phyloP scores from a whole-genome alignment of 2,329 filamentous ascomycete genomes.

The Ceratocystis huliohia region DNA sequence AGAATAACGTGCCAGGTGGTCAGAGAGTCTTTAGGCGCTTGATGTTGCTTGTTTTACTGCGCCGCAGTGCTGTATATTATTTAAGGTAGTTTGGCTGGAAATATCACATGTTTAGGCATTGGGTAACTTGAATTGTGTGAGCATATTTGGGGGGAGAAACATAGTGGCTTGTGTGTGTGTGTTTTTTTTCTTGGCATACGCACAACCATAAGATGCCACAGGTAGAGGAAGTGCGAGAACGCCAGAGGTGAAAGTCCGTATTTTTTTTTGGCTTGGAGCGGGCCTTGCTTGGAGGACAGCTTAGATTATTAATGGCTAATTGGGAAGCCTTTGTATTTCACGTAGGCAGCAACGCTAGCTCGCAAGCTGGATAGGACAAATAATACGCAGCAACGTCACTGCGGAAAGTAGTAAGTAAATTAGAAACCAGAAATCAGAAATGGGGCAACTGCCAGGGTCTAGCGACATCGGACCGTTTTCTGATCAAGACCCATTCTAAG shows the following conservation, averaged over 20 bases:
- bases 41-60: background rate
- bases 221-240: too few relatives aligned
- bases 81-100: background rate
- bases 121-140: background rate
- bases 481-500: background rate
- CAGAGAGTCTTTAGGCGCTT: background rate
- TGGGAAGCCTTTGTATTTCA: too few relatives aligned
- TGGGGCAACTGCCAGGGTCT: background rate
- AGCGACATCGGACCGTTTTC: slow-evolving; percentile 13
- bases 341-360: too few relatives aligned
- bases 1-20: background rate
- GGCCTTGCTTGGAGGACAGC: too few relatives aligned
- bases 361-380: background rate
- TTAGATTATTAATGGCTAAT: too few relatives aligned
- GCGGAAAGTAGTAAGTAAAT: background rate
- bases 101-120: background rate
- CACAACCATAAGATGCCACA: too few relatives aligned
- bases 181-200: too few relatives aligned
- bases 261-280: too few relatives aligned
- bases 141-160: too few relatives aligned
- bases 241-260: too few relatives aligned
- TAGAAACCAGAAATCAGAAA: background rate
- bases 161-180: too few relatives aligned
- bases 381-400: background rate
- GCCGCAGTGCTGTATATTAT: background rate